These are phyloP conservation scores for Rhizopogon vesiculosus DNA, from an alignment of 768 basidiomycete genomes.

Conservation along the genomic window DNA sequence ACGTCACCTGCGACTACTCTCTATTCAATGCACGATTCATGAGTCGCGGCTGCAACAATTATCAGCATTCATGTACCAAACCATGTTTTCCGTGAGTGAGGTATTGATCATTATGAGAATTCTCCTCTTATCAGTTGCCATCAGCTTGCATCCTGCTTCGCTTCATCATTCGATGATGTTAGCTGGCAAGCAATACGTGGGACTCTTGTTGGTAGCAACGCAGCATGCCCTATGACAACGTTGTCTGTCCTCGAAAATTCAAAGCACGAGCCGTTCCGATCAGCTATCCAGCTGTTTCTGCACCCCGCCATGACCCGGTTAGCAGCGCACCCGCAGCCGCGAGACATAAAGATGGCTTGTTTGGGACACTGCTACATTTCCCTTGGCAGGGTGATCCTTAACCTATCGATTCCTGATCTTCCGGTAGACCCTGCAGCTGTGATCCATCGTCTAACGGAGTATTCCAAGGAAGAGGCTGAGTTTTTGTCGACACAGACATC, in stretches of 20 bases:
- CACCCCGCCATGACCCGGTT: constrained; percentile 15
- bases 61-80: constrained; percentile 33
- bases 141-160: constrained; percentile 44
- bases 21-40: constrained; percentile 35
- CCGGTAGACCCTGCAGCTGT: constrained; percentile 85
- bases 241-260: constrained; percentile 29
- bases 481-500: constrained; percentile 43
- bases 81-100: constrained; percentile 36
- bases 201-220: constrained; percentile 1
- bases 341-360: constrained; percentile 22
- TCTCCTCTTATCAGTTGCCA: constrained; percentile 16
- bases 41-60: constrained; percentile 40
- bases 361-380: constrained; percentile 56
- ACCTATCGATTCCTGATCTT: constrained; percentile 75
- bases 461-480: constrained; percentile 37
- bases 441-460: constrained; percentile 40
- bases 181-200: constrained; percentile 12
- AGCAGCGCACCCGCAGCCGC: constrained; percentile 9
- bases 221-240: constrained; percentile 18
- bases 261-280: constrained; percentile 29
- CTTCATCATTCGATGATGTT: constrained; percentile 30
- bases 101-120: not conserved
- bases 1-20: constrained; percentile 32
- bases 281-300: constrained; percentile 26
- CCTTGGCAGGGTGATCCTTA: constrained; percentile 53